Evolutionary conservation across 2,329 filamentous ascomycete species (phyloP), one percentile per base, ranked within the genome.

Genomic region (Clarireedia hainanense): DNA sequence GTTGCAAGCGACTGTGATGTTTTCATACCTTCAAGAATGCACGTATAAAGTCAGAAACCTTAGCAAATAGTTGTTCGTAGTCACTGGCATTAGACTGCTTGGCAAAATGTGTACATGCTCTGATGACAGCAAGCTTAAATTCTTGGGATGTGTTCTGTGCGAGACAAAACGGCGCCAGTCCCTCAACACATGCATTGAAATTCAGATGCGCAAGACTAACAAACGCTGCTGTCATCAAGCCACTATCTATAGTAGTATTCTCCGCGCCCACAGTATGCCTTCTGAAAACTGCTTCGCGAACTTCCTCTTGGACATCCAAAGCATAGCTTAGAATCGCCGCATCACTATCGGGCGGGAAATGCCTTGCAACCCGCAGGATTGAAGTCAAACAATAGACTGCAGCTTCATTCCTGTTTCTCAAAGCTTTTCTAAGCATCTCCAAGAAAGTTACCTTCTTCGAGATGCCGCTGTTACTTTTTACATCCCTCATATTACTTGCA

Each of bases 221-320:
- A 65, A 87, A 85, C 3, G 83, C 78, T 39, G 81, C 81, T 15
- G 83, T 85, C 70, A 85, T 82, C 64, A 86, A 75, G 57, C 84
- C 78, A 66, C 81, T 79, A 56, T 85, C 83, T 61, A 85, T 81
- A 30, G 74, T 69, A 24, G 72, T 67, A n/a, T 72, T 69, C 26
- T 84, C 78, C 40, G 73, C 66, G 10, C 73, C 72, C 1, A 74
- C 69, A 2, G 75, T 69, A 47, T 76, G 72, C 36, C 76, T 77
- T 55, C 79, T 77, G 63, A 87, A 86, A 4, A 86, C 78, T 47
- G 82, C 81, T 64, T 86, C 83, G 47, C 78, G 76, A 47, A 88
- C 77, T 67, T 88, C 84, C 63, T 85, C 82, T 64, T 87, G 84
- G 7, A 88, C 80, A 67, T 88, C 84, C 69, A 86, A 74, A 40